Base-by-base conservation (phyloP, 2,329 filamentous ascomycete species). In the Exophiala calicioides region DNA sequence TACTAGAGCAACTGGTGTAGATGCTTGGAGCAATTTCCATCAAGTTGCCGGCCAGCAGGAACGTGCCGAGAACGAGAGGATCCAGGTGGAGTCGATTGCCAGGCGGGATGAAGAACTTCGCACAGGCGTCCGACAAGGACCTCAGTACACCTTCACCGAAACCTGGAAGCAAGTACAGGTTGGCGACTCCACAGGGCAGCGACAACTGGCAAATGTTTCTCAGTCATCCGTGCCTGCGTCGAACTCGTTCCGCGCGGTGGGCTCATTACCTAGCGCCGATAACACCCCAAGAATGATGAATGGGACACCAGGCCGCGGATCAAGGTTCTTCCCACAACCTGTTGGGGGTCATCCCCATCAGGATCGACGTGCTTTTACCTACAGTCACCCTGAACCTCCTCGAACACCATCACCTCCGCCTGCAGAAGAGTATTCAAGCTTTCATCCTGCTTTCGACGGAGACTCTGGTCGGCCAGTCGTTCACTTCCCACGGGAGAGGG, bases 401-500 rank as follows among this genome's bases (percentile, higher is more conserved):
- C 65, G 64, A 44, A 70, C 66, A 47, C 67, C 67, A 21, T 76
- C 73, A 18, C 73, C 80, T 21, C 78, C 78, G 24, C 80, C 80
- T 5, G 80, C 81, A 4, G 81, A 84, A 55, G 70, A 73, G 45
- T 56, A 68, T 58, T 75, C 75, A 4, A 72, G 71, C 41, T 70
- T 62, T 30, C 76, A 84, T 58, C 80, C 80, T 12, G 80, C 73
- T 3, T 79, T 77, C 57, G 71, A 68, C 44, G 73, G 76, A 27
- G 70, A 76, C 51, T 64, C 63, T 9, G 65, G 63, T 21, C 72
- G 73, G 29, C 80, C 81, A 3, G 61, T 76, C 32, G 80, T 84
- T 36, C 77, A 75, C 56, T 68, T 84, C 30, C 81, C 81, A 2
- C 72, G 66, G 21, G 77, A 78, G 10, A 79, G 84, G 44, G 88